Base-by-base conservation (phyloP, 495 filamentous ascomycete species). In the Penicillium cinerascens region DNA sequence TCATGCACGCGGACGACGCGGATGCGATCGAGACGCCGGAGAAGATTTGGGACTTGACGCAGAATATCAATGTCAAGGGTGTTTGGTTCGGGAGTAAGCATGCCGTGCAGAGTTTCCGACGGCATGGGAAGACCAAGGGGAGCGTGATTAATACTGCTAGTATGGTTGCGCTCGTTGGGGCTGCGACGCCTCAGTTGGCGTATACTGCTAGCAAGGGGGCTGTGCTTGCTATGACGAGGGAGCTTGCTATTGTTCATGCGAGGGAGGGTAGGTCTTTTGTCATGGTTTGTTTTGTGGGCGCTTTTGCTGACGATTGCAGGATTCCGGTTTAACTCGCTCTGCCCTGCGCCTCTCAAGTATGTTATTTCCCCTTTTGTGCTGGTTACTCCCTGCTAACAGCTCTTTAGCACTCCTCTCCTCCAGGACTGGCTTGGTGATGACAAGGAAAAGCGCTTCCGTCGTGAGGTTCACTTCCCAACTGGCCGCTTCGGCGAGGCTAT, bases 81-180 rank as follows among this genome's bases (percentile, higher is more conserved):
- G 93, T 98, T 0, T 97, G 93, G 93, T 97, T 82, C 69, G 93
- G 93, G 0, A 86, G 80, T 74, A 98, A 96, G 81, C 88, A 98
- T 69, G 90, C 92, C 0, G 84, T 98, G 38, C 71, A 91, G 17
- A 81, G 86, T 2, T 69, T 98, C 54, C 84, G 90, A 11, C 82
- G 78, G 49, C 79, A 91, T 73, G 49, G 54, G 17, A 47, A 57
- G 46, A 78, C 78, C 25, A 97, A 96, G 81, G 90, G 80, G 10
- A 88, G 84, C 55, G 84, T 98, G 58, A 95, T 98, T 76, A 98
- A 98, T 70, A 96, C 91, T 2, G 93, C 92, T 6, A 90, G 86
- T 40, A 88, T 97, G 25, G 93, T 98, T 7, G 93, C 92, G 0
- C 74, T 97, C 17, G 89, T 97, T 25, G 93, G 93, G 4, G 87